A percentile compares a stretch with the other conserved stretches of the same genome.
Conservation (phyloP, 768 basidiomycete species). For the Naganishia vaughanmartiniae region DNA sequence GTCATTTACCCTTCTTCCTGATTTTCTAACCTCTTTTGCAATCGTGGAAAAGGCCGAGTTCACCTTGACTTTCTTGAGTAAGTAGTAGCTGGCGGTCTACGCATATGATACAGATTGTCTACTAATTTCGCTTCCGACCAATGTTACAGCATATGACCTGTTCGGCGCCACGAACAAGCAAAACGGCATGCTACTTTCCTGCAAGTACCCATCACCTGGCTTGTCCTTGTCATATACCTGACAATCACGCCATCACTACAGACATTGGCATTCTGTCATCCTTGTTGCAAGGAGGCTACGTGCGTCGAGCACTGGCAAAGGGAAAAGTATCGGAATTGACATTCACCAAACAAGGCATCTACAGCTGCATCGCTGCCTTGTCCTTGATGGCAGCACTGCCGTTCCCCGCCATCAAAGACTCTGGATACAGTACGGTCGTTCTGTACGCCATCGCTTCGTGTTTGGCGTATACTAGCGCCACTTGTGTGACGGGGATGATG, state of each 20-base stretch:
- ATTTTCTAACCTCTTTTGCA: neutral
- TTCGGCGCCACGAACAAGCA: conserved; percentile 48
- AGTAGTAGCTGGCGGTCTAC: neutral
- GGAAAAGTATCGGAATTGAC: conserved; percentile 71
- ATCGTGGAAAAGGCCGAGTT: conserved; percentile 72
- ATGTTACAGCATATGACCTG: conserved; percentile 43
- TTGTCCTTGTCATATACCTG: neutral
- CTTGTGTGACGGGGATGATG: conserved; percentile 89
- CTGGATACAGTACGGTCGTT: conserved; percentile 55
- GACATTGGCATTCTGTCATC: conserved; percentile 89
- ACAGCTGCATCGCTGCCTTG: conserved; percentile 69
- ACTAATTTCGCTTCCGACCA: conserved; percentile 2
- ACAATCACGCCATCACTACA: conserved; percentile 45
- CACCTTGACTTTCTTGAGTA: conserved; percentile 86
- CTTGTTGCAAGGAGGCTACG: conserved; percentile 88
- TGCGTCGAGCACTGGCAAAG: conserved; percentile 72
- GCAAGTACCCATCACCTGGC: conserved; percentile 34
- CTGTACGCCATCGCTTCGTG: conserved; percentile 68
- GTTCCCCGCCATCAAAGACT: conserved; percentile 57
- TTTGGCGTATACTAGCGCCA: conserved; percentile 90
- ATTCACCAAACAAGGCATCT: conserved; percentile 79
- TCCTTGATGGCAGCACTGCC: conserved; percentile 71
- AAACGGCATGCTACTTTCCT: conserved; percentile 49
- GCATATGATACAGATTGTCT: neutral
- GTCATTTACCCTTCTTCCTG: neutral